Evolutionary conservation across 2,329 filamentous ascomycete genomes (phyloP).

Genomic region (Fonsecaea multimorphosa): DNA sequence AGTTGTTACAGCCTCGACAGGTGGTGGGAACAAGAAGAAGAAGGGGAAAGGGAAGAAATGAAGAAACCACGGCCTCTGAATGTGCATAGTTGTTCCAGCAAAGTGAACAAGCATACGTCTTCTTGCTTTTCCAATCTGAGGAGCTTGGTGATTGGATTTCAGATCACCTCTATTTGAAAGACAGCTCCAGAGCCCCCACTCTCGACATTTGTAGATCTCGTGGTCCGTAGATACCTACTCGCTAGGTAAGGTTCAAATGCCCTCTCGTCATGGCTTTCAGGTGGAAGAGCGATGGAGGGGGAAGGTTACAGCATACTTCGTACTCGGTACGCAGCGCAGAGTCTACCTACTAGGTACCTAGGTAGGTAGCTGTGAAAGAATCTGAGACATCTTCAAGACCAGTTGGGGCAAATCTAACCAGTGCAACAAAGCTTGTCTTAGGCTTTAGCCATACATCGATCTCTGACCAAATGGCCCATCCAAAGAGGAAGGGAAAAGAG

Average conservation of each 20-base stretch:
- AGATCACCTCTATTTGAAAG: not conserved
- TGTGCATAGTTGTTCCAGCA: not conserved
- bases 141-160: not conserved
- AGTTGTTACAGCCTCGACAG: constrained; percentile 44
- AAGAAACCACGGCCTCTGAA: not conserved
- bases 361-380: constrained; percentile 4
- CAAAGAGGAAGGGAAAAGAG: not conserved
- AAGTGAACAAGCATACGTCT: not conserved
- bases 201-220: not conserved
- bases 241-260: not conserved
- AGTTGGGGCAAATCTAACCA: not conserved
- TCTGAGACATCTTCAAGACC: constrained; percentile 25
- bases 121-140: not conserved
- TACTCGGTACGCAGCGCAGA: too few relatives aligned
- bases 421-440: not conserved
- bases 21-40: constrained; percentile 56
- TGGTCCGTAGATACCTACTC: too few relatives aligned
- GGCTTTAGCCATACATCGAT: not conserved
- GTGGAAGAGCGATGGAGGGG: not conserved
- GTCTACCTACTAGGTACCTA: too few relatives aligned
- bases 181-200: not conserved
- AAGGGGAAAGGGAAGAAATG: constrained; percentile 58
- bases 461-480: not conserved
- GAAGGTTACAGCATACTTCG: too few relatives aligned
- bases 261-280: not conserved